Percentiles rank a stretch among this genome's conserved stretches.
Evolutionary conservation across 495 filamentous ascomycete genomes (phyloP).

Genomic region (Bombardia bombarda): DNA sequence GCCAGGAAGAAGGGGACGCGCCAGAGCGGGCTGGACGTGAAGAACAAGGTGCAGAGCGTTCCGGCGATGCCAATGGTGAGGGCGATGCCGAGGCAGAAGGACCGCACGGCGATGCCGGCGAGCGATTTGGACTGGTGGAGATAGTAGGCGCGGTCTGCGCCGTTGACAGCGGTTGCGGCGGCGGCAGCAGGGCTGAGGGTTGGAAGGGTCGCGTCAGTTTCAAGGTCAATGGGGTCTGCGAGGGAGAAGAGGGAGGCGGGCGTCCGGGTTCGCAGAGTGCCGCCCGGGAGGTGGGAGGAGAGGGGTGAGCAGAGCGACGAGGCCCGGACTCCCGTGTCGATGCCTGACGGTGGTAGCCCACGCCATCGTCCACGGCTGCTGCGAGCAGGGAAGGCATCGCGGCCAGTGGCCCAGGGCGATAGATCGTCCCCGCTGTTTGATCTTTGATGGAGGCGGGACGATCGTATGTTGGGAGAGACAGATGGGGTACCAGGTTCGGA

Average conservation of each 20-base stretch:
- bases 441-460: neutral
- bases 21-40: conserved; percentile 53
- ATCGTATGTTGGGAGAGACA: neutral
- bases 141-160: conserved; percentile 29
- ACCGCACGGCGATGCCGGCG: conserved; percentile 67
- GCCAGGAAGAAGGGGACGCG: conserved; percentile 74
- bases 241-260: neutral
- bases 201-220: conserved; percentile 14
- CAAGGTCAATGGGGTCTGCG: no score
- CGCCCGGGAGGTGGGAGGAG: no score
- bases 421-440: neutral
- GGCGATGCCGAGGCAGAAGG: conserved; percentile 44
- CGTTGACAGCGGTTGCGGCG: conserved; percentile 4
- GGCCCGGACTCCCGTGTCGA: conserved; percentile 3
- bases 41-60: conserved; percentile 32
- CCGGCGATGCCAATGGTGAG: conserved; percentile 34
- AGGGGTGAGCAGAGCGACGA: neutral
- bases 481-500: no score
- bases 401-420: neutral
- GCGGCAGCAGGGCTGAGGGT: conserved; percentile 24
- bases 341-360: neutral
- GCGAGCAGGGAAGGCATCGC: neutral
- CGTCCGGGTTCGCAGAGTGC: neutral
- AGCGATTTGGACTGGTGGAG: conserved; percentile 61
- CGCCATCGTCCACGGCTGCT: conserved; percentile 4